phyloP scores from a whole-genome alignment of 352 stramenopile genomes.

The Plasmopara viticola region DNA sequence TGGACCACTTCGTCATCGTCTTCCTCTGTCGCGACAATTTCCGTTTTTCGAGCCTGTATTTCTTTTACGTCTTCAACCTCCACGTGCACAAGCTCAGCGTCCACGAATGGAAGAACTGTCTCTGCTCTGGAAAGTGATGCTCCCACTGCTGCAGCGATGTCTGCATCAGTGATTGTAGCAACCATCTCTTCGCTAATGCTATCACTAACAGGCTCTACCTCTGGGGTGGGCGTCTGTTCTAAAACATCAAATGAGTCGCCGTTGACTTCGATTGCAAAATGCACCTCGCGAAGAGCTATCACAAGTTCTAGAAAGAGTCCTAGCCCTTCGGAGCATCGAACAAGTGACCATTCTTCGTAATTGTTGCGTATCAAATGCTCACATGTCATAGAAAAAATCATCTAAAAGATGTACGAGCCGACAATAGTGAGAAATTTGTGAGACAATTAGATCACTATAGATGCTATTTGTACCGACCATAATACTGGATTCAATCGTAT shows the following conservation, averaged over 20 bases:
- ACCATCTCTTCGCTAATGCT: constrained; percentile 21
- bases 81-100: constrained; percentile 8
- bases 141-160: constrained; percentile 28
- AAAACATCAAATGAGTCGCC: constrained; percentile 42
- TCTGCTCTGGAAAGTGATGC: constrained; percentile 22
- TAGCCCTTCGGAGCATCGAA: constrained; percentile 65
- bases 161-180: constrained; percentile 25
- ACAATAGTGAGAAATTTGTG: constrained; percentile 6
- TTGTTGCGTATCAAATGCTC: constrained; percentile 66
- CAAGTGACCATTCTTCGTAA: constrained; percentile 79
- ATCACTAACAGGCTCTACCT: constrained; percentile 14
- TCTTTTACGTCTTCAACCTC: constrained; percentile 18
- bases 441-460: neutral
- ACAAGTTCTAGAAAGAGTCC: constrained; percentile 72
- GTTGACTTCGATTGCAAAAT: constrained; percentile 66
- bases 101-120: constrained; percentile 17
- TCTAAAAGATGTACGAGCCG: constrained; percentile 23
- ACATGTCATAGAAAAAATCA: constrained; percentile 69
- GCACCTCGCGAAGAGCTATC: constrained; percentile 58
- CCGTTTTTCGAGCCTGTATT: constrained; percentile 11
- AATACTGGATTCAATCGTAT: constrained; percentile 71
- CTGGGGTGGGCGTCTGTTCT: constrained; percentile 8
- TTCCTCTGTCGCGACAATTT: constrained; percentile 5
- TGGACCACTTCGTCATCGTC: constrained; percentile 36
- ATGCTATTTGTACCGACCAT: constrained; percentile 32